These are phyloP conservation scores for Chenopodium quinoa DNA, from an alignment of 148 eudicot species.

Conservation along the genomic window DNA sequence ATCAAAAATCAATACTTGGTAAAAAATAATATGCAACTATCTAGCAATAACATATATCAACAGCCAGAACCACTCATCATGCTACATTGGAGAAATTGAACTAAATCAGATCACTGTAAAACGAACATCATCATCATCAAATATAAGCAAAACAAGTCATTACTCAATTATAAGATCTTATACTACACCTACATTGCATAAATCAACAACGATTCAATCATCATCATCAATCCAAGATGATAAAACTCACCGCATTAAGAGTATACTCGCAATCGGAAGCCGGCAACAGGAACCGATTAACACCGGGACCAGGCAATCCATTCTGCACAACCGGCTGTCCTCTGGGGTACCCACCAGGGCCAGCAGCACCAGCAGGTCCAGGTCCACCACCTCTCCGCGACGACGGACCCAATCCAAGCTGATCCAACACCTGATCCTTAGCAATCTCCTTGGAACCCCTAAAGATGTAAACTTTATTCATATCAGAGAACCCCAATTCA, in stretches of 20 bases:
- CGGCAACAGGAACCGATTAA: conserved; percentile 77
- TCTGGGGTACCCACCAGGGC: conserved; percentile 35
- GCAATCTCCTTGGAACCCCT: conserved; percentile 69
- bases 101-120: neutral
- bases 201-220: neutral
- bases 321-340: conserved; percentile 28
- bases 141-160: neutral
- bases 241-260: conserved; percentile 56
- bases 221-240: neutral
- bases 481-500: conserved; percentile 76
- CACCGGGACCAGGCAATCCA: conserved; percentile 41
- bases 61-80: neutral
- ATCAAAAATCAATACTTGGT: neutral
- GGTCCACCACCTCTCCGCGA: conserved; percentile 34
- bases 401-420: conserved; percentile 60
- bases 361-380: conserved; percentile 26
- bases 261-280: conserved; percentile 87
- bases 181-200: neutral
- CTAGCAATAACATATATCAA: neutral
- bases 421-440: conserved; percentile 91
- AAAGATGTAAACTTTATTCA: conserved; percentile 84
- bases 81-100: neutral
- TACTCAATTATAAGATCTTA: neutral
- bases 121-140: neutral
- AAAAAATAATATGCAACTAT: neutral